Evolutionary conservation across 2,329 filamentous ascomycete species (phyloP).

Genomic region (Botrytis aclada): DNA sequence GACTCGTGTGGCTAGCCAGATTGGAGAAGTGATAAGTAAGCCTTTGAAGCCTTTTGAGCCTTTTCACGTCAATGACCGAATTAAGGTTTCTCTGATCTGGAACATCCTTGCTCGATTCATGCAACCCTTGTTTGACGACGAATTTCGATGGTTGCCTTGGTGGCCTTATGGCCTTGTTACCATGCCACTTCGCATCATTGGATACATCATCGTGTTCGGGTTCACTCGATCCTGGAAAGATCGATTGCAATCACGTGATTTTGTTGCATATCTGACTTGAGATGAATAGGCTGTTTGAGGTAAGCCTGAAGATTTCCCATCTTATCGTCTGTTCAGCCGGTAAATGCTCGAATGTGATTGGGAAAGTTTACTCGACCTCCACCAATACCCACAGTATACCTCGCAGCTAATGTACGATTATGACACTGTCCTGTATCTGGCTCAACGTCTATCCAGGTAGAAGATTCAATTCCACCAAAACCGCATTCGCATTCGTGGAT

Average conservation of each 20-base stretch:
- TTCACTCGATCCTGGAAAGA: background rate
- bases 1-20: background rate
- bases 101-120: background rate
- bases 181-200: no score
- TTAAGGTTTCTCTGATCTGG: background rate
- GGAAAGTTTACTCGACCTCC: background rate
- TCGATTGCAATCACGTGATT: background rate
- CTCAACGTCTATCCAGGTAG: background rate
- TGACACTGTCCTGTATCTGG: background rate
- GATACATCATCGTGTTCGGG: no score
- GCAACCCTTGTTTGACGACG: background rate
- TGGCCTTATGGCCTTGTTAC: no score
- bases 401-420: background rate
- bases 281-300: conserved; percentile 5
- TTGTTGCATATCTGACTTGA: conserved; percentile 9
- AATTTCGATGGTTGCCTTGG: background rate
- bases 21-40: background rate
- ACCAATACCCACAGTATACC: background rate
- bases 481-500: background rate
- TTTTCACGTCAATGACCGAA: background rate
- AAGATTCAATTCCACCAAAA: background rate
- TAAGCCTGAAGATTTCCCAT: background rate
- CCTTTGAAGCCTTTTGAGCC: no score
- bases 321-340: background rate
- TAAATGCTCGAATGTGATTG: background rate